Evolutionary conservation across 2,329 filamentous ascomycete genomes (phyloP).

Genomic region (Clarireedia hainanense): DNA sequence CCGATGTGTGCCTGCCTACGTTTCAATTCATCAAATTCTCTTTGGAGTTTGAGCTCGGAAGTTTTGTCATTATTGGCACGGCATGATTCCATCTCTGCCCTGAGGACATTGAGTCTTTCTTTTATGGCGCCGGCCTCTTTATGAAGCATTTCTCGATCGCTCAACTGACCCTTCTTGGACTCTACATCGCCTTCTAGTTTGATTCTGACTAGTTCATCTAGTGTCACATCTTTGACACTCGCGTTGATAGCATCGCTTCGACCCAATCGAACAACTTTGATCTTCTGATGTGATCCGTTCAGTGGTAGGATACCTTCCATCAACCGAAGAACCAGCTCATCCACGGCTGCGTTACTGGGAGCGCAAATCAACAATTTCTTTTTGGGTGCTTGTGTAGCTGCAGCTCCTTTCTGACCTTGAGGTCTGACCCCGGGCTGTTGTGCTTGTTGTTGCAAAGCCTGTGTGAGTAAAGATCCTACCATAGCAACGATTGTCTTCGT

Average conservation of each 20-base stretch:
- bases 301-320: constrained; percentile 78
- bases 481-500: constrained; percentile 98
- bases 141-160: constrained; percentile 48
- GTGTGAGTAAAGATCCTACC: constrained; percentile 76
- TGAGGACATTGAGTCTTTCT: constrained; percentile 61
- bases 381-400: constrained; percentile 30
- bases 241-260: constrained; percentile 87
- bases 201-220: constrained; percentile 82
- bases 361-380: constrained; percentile 95
- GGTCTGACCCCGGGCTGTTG: constrained; percentile 24
- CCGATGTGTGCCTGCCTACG: constrained; percentile 70
- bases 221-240: constrained; percentile 80
- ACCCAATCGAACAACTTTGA: constrained; percentile 85
- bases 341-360: constrained; percentile 96
- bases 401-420: constrained; percentile 28
- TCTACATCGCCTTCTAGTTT: constrained; percentile 57
- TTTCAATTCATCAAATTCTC: constrained; percentile 71
- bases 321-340: constrained; percentile 88
- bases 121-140: constrained; percentile 65
- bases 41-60: constrained; percentile 50
- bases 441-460: constrained; percentile 30
- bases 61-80: constrained; percentile 45
- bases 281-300: constrained; percentile 62
- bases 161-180: constrained; percentile 44
- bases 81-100: constrained; percentile 62